Evolutionary conservation across 257 asterid species (phyloP).

Genomic region (Avicennia marina): DNA sequence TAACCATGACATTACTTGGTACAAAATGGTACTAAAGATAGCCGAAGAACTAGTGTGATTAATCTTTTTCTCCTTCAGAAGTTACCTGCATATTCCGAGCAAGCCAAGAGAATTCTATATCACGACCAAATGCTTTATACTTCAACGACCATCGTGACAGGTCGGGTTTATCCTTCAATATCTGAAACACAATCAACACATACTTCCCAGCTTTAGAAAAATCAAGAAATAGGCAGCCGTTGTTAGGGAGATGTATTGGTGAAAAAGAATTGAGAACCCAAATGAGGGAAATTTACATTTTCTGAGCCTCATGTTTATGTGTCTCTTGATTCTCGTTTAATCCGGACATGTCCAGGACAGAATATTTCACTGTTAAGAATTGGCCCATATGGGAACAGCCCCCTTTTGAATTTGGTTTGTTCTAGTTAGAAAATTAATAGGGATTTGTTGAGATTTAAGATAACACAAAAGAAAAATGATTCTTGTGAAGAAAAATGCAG

Average conservation of each 20-base stretch:
- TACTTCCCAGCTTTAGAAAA: constrained; percentile 12
- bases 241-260: neutral
- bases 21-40: neutral
- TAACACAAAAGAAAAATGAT: too few relatives aligned
- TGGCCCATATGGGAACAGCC: too few relatives aligned
- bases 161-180: constrained; percentile 87
- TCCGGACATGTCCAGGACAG: too few relatives aligned
- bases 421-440: neutral
- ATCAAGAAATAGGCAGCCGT: too few relatives aligned
- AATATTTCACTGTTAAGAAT: too few relatives aligned
- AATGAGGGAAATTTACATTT: neutral
- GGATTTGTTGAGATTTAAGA: too few relatives aligned
- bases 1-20: constrained; percentile 2
- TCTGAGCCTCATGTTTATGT: too few relatives aligned
- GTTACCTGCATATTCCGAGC: constrained; percentile 91
- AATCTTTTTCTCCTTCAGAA: neutral
- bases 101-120: constrained; percentile 89
- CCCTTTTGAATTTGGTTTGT: too few relatives aligned
- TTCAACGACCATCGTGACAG: constrained; percentile 84
- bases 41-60: neutral
- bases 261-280: neutral
- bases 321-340: too few relatives aligned
- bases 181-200: constrained; percentile 38
- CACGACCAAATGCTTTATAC: constrained; percentile 84
- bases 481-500: too few relatives aligned